phyloP scores from a whole-genome alignment of 1,284 basidiomycete species.

The Ganoderma resinaceum region DNA sequence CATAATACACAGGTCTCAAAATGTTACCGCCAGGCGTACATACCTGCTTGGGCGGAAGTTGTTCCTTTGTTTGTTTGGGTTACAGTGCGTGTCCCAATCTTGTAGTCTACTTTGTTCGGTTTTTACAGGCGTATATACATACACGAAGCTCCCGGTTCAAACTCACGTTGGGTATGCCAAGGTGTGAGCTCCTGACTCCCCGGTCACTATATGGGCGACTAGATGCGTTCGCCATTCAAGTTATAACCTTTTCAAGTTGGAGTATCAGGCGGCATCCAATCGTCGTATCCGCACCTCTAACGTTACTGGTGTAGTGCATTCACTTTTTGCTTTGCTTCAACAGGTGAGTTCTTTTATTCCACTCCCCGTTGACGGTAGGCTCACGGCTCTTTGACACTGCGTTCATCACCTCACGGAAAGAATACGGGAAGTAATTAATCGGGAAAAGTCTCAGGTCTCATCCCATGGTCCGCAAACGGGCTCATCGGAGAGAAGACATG shows the following conservation, averaged over 20 bases:
- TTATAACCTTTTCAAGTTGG: not conserved
- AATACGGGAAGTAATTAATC: too few relatives aligned
- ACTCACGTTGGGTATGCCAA: not conserved
- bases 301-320: not conserved
- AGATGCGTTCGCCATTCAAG: not conserved
- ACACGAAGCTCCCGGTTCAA: not conserved
- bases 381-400: not conserved
- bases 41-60: slow-evolving; percentile 1
- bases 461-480: not conserved
- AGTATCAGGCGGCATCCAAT: not conserved
- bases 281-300: not conserved
- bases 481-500: not conserved
- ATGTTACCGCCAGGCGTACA: not conserved
- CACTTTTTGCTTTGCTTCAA: not conserved
- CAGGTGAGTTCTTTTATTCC: not conserved
- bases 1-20: not conserved
- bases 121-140: not conserved
- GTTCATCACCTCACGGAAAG: not conserved
- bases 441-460: too few relatives aligned
- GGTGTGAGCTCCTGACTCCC: not conserved
- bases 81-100: not conserved
- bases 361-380: not conserved
- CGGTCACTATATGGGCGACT: not conserved
- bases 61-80: not conserved
- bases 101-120: not conserved